Conservation (phyloP, 106 monocot species). For the Acorus calamus region DNA sequence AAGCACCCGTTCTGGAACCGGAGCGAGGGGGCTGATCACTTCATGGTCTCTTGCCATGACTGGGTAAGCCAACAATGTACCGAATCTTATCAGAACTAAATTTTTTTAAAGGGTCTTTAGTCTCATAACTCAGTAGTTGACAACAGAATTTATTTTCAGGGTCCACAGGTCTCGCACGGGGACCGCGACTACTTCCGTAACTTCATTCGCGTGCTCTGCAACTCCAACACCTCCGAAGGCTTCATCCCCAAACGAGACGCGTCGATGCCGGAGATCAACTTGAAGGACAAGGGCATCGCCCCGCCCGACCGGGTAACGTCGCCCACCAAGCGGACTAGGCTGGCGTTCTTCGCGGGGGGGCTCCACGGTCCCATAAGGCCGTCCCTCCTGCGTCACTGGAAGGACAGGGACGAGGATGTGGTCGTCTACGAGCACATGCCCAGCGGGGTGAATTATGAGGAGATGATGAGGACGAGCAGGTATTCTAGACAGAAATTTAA, state of each 20-base stretch:
- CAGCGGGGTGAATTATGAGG: constrained; percentile 18
- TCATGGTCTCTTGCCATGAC: constrained; percentile 43
- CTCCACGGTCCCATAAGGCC: constrained; percentile 53
- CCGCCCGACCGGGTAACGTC: background rate
- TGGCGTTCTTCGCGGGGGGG: constrained; percentile 81
- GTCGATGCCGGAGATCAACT: constrained; percentile 54
- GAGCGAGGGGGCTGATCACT: constrained; percentile 39
- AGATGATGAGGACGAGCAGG: constrained; percentile 33
- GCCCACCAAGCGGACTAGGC: constrained; percentile 13
- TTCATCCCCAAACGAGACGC: constrained; percentile 55
- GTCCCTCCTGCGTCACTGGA: constrained; percentile 43
- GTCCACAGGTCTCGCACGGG: constrained; percentile 13
- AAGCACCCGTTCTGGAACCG: constrained; percentile 40
- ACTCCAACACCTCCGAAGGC: constrained; percentile 83
- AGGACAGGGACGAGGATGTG: constrained; percentile 36
- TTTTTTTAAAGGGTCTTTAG: background rate
- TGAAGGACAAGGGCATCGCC: constrained; percentile 23
- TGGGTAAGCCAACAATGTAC: constrained; percentile 15
- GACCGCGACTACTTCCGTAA: constrained; percentile 17
- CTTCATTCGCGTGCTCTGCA: constrained; percentile 44
- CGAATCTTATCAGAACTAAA: background rate
- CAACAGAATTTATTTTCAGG: constrained; percentile 2
- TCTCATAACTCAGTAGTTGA: background rate
- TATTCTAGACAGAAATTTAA: too few relatives aligned
- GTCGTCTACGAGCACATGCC: constrained; percentile 61